Evolutionary conservation across 2,329 filamentous ascomycete species (phyloP).

Genomic region (Dichotomopilus funicola): DNA sequence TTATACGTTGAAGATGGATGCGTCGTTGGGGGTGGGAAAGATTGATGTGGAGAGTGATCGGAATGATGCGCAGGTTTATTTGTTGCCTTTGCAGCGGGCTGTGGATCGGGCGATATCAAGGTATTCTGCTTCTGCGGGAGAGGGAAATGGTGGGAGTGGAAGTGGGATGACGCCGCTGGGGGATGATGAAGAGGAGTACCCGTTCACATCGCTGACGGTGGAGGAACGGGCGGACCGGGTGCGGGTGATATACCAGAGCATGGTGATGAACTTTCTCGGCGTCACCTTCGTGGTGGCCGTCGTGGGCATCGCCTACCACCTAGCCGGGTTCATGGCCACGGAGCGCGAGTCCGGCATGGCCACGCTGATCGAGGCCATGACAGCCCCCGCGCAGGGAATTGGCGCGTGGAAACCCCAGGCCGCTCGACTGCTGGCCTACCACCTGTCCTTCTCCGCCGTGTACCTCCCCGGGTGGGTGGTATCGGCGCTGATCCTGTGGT

Average conservation of each 20-base stretch:
- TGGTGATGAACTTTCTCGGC: slow-evolving; percentile 68
- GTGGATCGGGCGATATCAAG: slow-evolving; percentile 66
- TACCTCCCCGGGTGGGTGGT: slow-evolving; percentile 81
- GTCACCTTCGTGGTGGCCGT: slow-evolving; percentile 74
- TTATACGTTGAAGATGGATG: slow-evolving; percentile 76
- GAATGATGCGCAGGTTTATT: slow-evolving; percentile 73
- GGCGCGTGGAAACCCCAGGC: slow-evolving; percentile 66
- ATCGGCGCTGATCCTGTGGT: slow-evolving; percentile 57
- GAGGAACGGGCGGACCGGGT: slow-evolving; percentile 61
- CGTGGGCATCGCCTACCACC: slow-evolving; percentile 77
- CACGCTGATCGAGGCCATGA: slow-evolving; percentile 85
- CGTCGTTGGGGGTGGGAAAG: slow-evolving; percentile 56
- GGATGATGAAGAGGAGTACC: slow-evolving; percentile 55
- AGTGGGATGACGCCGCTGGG: slow-evolving; percentile 7
- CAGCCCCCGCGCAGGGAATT: slow-evolving; percentile 56
- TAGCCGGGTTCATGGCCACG: slow-evolving; percentile 77
- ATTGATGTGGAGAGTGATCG: slow-evolving; percentile 57
- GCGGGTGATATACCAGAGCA: slow-evolving; percentile 61
- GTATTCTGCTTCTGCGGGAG: slow-evolving; percentile 11
- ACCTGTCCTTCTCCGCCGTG: slow-evolving; percentile 71
- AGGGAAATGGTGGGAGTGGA: slow-evolving; percentile 24
- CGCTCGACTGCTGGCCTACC: slow-evolving; percentile 70
- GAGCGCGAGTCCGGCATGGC: slow-evolving; percentile 85
- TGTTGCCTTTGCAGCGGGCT: slow-evolving; percentile 71
- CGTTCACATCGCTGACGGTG: slow-evolving; percentile 66